These are phyloP conservation scores for Ceratocystis harringtonii DNA, from an alignment of 2,329 filamentous ascomycete genomes.

Conservation along the genomic window DNA sequence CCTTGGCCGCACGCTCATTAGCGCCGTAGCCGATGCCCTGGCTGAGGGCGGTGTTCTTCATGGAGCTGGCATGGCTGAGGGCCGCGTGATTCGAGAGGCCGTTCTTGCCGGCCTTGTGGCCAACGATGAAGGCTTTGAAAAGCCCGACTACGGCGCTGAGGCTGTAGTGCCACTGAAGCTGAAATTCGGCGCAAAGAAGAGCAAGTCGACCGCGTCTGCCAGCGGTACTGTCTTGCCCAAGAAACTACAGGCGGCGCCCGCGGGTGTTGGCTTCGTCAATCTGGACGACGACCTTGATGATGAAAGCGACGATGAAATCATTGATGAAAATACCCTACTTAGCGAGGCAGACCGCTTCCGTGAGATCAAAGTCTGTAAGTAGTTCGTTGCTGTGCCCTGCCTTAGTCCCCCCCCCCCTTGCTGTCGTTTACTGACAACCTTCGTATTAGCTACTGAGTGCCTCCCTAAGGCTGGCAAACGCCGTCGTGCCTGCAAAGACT, in stretches of 20 bases:
- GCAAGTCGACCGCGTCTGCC: conserved; percentile 29
- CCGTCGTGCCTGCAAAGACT: conserved; percentile 92
- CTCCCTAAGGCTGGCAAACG: conserved; percentile 76
- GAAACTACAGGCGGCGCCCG: conserved; percentile 27
- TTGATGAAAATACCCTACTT: conserved; percentile 79
- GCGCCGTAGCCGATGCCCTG: conserved; percentile 53
- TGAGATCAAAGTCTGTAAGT: conserved; percentile 68
- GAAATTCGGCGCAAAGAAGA: conserved; percentile 25
- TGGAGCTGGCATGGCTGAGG: conserved; percentile 41
- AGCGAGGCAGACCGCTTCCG: conserved; percentile 70
- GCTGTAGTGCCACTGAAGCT: conserved; percentile 39
- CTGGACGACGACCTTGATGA: conserved; percentile 43
- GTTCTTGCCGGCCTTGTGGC: conserved; percentile 67
- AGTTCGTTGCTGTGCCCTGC: not conserved
- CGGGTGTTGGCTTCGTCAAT: conserved; percentile 53
- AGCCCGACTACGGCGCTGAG: conserved; percentile 45
- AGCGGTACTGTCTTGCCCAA: conserved; percentile 5
- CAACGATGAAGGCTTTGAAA: conserved; percentile 51
- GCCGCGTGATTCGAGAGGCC: conserved; percentile 53
- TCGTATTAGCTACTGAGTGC: conserved; percentile 56
- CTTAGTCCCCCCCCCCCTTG: not conserved
- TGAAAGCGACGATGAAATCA: conserved; percentile 62
- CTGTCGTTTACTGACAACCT: conserved; percentile 20
- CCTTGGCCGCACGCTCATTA: conserved; percentile 52
- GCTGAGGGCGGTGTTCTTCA: conserved; percentile 52